These are phyloP conservation scores for Chionographis japonica DNA, from an alignment of 106 monocot species.

Conservation along the genomic window DNA sequence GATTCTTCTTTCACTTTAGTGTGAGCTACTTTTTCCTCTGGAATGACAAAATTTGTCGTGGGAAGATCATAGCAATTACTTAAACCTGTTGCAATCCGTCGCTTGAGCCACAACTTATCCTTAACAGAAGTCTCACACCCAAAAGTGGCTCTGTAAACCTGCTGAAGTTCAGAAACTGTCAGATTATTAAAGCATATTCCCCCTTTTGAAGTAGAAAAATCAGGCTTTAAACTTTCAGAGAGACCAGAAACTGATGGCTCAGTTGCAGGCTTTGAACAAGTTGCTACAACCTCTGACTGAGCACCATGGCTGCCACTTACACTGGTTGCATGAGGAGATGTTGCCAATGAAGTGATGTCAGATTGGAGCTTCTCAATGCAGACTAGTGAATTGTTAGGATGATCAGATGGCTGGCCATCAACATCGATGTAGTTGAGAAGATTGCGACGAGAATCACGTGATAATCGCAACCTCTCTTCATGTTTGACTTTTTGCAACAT, in stretches of 20 bases:
- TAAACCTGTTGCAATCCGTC: constrained; percentile 75
- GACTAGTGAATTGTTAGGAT: constrained; percentile 7
- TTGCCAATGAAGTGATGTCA: constrained; percentile 14
- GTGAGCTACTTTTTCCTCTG: constrained; percentile 40
- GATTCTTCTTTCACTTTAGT: constrained; percentile 23
- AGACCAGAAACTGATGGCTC: constrained; percentile 24
- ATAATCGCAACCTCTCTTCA: constrained; percentile 31
- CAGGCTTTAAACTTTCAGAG: constrained; percentile 29
- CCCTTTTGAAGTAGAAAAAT: constrained; percentile 57
- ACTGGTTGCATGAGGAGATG: constrained; percentile 5
- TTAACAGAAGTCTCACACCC: constrained; percentile 69
- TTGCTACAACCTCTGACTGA: constrained; percentile 12
- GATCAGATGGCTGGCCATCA: constrained; percentile 7
- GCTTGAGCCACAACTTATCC: constrained; percentile 88
- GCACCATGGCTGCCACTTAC: constrained; percentile 8
- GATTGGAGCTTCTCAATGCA: constrained; percentile 2
- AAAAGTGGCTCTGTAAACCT: constrained; percentile 71
- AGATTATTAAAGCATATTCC: constrained; percentile 65
- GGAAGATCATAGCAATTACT: constrained; percentile 74
- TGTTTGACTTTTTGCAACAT: constrained; percentile 29
- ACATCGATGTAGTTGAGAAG: constrained; percentile 3
- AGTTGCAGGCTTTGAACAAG: constrained; percentile 19
- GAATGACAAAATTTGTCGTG: constrained; percentile 36
- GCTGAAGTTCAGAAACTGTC: constrained; percentile 76
- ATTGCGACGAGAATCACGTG: constrained; percentile 12